Evolutionary conservation across 1,139 yeast genomes (phyloP).

Genomic region (Taphrina populina): DNA sequence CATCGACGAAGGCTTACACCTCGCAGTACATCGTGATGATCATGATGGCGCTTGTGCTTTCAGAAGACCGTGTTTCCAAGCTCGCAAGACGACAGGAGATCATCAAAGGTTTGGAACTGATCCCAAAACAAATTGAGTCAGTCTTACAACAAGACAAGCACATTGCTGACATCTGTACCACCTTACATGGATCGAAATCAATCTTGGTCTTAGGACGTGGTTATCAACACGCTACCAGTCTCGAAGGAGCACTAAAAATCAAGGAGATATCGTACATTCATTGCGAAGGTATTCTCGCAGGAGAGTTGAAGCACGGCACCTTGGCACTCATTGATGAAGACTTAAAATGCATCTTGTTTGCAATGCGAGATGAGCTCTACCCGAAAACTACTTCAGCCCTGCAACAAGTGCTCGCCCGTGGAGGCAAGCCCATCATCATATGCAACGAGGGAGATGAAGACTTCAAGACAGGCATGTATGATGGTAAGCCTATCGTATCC

Average conservation of each 20-base stretch:
- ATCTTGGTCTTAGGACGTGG: conserved; percentile 94
- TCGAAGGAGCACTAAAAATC: conserved; percentile 97
- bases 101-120: conserved; percentile 76
- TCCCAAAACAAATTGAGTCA: conserved; percentile 80
- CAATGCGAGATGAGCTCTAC: conserved; percentile 95
- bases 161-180: conserved; percentile 73
- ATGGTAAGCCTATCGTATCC: conserved; percentile 46
- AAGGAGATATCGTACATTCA: conserved; percentile 99
- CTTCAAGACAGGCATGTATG: conserved; percentile 45
- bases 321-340: conserved; percentile 93
- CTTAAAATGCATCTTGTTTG: conserved; percentile 91
- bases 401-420: conserved; percentile 95
- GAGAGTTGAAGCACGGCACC: conserved; percentile 98
- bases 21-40: conserved; percentile 97
- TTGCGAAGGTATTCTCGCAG: conserved; percentile 98
- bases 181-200: conserved; percentile 77
- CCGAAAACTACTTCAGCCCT: conserved; percentile 95
- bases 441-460: conserved; percentile 81
- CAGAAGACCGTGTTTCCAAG: conserved; percentile 85
- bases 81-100: conserved; percentile 75
- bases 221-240: conserved; percentile 92
- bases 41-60: conserved; percentile 90
- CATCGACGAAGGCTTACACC: conserved; percentile 98
- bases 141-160: conserved; percentile 71
- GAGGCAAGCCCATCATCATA: conserved; percentile 92